Evolutionary conservation across 352 stramenopile species (phyloP).

Genomic region (Phytophthora quininea): DNA sequence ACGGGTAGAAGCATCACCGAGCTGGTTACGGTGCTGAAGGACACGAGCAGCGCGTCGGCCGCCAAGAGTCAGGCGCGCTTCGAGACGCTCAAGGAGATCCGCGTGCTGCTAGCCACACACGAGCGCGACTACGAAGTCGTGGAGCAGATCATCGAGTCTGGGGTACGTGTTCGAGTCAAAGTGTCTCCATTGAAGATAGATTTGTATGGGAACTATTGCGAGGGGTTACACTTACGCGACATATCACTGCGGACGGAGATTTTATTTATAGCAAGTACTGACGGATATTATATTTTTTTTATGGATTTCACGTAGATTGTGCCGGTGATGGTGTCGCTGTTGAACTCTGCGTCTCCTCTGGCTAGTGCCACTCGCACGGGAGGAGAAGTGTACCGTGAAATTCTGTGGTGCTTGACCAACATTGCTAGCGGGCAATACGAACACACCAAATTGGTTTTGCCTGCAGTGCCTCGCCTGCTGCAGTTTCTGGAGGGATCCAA

Average conservation of each 20-base stretch:
- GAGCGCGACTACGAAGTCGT: constrained; percentile 75
- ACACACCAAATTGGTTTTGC: constrained; percentile 83
- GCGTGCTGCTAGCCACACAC: constrained; percentile 57
- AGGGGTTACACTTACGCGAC: constrained; percentile 1
- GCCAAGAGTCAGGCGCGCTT: constrained; percentile 66
- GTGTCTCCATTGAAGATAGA: constrained; percentile 7
- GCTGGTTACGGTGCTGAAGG: constrained; percentile 52
- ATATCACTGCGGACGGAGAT: background rate
- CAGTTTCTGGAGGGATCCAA: constrained; percentile 73
- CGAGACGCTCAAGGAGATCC: constrained; percentile 74
- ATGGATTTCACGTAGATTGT: constrained; percentile 55
- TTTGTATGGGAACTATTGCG: background rate
- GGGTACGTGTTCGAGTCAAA: constrained; percentile 42
- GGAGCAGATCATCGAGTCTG: constrained; percentile 80
- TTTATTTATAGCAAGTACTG: constrained; percentile 11
- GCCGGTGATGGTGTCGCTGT: constrained; percentile 66
- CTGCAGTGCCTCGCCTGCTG: constrained; percentile 71
- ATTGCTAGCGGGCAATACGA: constrained; percentile 85
- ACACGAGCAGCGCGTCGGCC: constrained; percentile 42
- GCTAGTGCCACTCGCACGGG: constrained; percentile 62
- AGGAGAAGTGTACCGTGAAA: constrained; percentile 77
- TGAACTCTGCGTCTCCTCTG: constrained; percentile 72
- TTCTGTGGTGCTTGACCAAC: constrained; percentile 86
- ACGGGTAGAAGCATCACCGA: constrained; percentile 63
- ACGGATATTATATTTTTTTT: background rate